Percentiles rank a stretch among this genome's conserved stretches.
phyloP scores from a whole-genome alignment of 768 basidiomycete genomes.

The Cystofilobasidium macerans region DNA sequence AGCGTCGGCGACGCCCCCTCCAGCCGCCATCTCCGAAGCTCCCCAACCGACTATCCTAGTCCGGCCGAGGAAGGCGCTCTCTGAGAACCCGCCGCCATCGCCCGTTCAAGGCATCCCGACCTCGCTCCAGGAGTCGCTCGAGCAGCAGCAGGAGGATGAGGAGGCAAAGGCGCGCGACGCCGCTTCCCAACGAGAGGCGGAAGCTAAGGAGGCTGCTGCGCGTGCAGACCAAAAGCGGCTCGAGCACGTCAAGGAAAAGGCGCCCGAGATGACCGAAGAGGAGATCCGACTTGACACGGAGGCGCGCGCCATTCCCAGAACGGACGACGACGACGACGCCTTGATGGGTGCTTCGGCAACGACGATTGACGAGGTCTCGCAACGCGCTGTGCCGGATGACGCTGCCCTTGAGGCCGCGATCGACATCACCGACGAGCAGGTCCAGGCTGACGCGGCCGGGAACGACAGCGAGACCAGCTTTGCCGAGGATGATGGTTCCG shows the following conservation, averaged over 20 bases:
- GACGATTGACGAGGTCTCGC: not conserved
- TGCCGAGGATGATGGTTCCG: not conserved
- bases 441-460: not conserved
- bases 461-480: too few species aligned
- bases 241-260: not conserved
- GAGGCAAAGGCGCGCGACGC: slow-evolving; percentile 2
- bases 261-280: not conserved
- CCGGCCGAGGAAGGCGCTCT: slow-evolving; percentile 15
- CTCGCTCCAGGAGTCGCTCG: slow-evolving; percentile 11
- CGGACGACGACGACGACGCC: not conserved
- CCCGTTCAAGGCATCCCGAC: slow-evolving; percentile 16
- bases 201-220: not conserved
- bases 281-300: not conserved
- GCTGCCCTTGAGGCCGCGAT: not conserved
- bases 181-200: not conserved
- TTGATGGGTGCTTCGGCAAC: not conserved
- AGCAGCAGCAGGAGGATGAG: not conserved
- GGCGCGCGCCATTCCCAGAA: not conserved
- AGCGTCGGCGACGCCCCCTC: not conserved
- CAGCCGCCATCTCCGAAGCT: not conserved
- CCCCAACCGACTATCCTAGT: slow-evolving; percentile 9
- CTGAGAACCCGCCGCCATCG: slow-evolving; percentile 10
- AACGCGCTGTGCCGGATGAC: not conserved
- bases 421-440: slow-evolving; percentile 2
- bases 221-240: not conserved